Conservation (phyloP, 139 green algal species). For the Tetradesmus lagerheimii region DNA sequence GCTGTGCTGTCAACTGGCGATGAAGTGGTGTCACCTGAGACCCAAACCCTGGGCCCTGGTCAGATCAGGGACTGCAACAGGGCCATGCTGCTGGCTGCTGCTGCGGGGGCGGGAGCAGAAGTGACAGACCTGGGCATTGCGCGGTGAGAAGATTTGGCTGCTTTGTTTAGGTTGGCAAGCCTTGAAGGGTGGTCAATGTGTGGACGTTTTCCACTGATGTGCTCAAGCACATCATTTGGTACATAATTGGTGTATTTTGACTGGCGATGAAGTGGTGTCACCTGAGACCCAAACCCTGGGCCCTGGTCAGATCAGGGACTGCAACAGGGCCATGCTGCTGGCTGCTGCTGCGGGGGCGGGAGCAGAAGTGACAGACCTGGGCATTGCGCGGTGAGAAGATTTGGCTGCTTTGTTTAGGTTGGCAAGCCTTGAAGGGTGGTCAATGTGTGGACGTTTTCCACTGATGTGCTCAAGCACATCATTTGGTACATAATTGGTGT, state of each 20-base stretch:
- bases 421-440: no score
- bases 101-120: constrained; percentile 51
- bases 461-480: no score
- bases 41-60: constrained; percentile 65
- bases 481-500: no score
- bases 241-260: no score
- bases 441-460: no score
- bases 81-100: constrained; percentile 89
- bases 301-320: constrained; percentile 90
- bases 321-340: constrained; percentile 94
- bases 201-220: no score
- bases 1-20: constrained; percentile 92
- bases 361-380: constrained; percentile 66
- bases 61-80: constrained; percentile 95
- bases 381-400: constrained; percentile 68
- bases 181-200: no score
- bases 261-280: constrained; percentile 78
- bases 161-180: no score
- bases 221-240: no score
- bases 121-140: constrained; percentile 84
- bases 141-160: background rate
- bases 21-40: constrained; percentile 70
- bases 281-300: constrained; percentile 55
- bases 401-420: no score
- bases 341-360: constrained; percentile 71